phyloP scores from a whole-genome alignment of 2,329 filamentous ascomycete genomes.

The Tolypocladium pustulatum region DNA sequence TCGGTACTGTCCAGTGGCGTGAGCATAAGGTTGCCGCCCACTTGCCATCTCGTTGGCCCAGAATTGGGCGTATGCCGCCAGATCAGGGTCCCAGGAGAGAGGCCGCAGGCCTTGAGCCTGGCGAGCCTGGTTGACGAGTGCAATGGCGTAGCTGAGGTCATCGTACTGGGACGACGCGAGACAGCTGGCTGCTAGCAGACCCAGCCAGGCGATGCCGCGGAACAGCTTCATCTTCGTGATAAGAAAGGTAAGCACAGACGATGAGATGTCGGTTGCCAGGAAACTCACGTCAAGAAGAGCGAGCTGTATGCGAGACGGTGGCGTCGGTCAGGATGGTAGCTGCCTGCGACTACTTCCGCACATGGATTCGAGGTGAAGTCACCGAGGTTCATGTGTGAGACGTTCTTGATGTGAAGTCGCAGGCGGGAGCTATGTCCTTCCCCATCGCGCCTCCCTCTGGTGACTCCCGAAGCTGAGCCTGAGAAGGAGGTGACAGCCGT shows the following conservation, averaged over 20 bases:
- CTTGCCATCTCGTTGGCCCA: slow-evolving; percentile 23
- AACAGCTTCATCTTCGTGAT: slow-evolving; percentile 2
- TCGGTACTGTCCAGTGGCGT: slow-evolving; percentile 18
- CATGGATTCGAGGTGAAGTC: neutral
- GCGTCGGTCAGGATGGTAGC: neutral
- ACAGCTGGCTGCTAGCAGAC: slow-evolving; percentile 4
- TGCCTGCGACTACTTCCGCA: neutral
- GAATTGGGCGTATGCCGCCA: slow-evolving; percentile 20
- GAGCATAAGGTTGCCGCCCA: slow-evolving; percentile 17
- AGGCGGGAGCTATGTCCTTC: neutral
- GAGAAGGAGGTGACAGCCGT: neutral
- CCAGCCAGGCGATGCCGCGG: neutral
- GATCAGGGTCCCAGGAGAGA: slow-evolving; percentile 17
- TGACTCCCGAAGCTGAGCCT: neutral
- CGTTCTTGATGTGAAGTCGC: neutral
- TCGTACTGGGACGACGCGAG: slow-evolving; percentile 8
- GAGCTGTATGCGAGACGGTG: neutral
- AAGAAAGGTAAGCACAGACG: neutral
- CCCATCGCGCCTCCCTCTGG: neutral
- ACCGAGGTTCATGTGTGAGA: neutral
- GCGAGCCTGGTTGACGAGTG: slow-evolving; percentile 21
- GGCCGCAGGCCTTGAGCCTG: slow-evolving; percentile 14
- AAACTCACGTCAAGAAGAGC: neutral
- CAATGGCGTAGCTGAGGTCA: slow-evolving; percentile 14
- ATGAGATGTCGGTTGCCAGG: neutral